Evolutionary conservation across 495 filamentous ascomycete species (phyloP), one percentile per base, ranked within the genome.

Genomic region (Lophiostoma macrostomum): DNA sequence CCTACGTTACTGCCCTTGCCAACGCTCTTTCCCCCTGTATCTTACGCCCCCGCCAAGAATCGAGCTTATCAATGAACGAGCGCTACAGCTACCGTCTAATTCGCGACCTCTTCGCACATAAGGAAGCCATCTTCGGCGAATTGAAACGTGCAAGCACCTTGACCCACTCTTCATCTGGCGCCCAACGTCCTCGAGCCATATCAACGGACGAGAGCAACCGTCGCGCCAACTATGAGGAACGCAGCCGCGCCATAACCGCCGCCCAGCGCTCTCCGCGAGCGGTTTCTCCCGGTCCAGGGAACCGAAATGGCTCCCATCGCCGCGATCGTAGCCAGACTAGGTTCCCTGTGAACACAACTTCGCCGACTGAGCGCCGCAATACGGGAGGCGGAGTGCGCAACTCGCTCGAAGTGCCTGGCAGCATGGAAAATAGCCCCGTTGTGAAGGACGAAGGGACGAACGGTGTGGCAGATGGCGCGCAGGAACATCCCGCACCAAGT

Each of bases 151-250:
- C 61, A 10, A 53, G 46, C 54, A 40, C 58, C 13, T 31, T 58
- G 8, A 56, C 54, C 7, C 55, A 58, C 31, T 55, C 58, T 6
- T 39, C 53, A 11, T 55, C 52, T 28, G 58, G 47, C n/a, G 62
- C 54, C 1, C 52, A 67, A 40, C 84, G 90, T 31, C 83, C 88
- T 6, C 84, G 94, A 30, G 91, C 90, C 20, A 87, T 97, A 64
- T 94, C 88, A 69, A 95, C 90, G 0, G 93, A 99, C 64, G 93
- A 97, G 74, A 91, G 87, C 71, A 94, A 94, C 69, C 87, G 93
- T 29, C 89, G 90, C 46, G 90, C 87, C 11, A 82, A 91, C 63
- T 90, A 94, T 81, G 91, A 97, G 66, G 91, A 93, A 52, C 83
- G 93, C 23, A 85, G 86, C 62, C 83, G 90, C 36, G 88, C 88